These are phyloP conservation scores for Penicillium coffeae DNA, from an alignment of 495 filamentous ascomycete genomes.

Conservation along the genomic window DNA sequence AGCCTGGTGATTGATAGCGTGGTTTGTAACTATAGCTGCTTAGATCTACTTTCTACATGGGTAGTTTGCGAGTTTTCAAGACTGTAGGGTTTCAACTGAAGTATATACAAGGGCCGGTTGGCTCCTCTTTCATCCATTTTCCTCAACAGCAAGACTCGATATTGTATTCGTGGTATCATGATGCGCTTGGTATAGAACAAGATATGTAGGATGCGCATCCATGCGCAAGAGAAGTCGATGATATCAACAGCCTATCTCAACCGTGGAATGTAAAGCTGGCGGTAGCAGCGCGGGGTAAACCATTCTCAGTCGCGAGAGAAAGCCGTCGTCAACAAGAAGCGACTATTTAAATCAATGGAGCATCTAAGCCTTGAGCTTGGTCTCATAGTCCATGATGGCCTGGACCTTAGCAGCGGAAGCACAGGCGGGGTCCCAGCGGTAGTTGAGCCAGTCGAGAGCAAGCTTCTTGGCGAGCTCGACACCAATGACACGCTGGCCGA, in stretches of 20 bases:
- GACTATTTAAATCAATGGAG: neutral
- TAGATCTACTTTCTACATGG: no score
- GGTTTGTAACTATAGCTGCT: no score
- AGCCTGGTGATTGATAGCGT: no score
- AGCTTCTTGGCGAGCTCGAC: constrained; percentile 73
- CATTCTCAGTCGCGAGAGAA: neutral
- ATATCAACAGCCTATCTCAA: neutral
- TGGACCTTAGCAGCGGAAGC: constrained; percentile 71
- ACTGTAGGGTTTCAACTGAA: constrained; percentile 11
- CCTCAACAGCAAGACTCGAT: constrained; percentile 20
- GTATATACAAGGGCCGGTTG: constrained; percentile 10
- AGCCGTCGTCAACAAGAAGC: neutral
- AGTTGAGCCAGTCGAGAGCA: constrained; percentile 77
- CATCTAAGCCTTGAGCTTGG: constrained; percentile 35
- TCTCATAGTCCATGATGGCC: constrained; percentile 71
- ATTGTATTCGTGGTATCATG: constrained; percentile 39
- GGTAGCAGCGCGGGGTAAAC: neutral
- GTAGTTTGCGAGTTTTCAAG: no score
- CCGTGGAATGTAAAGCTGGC: neutral
- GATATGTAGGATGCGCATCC: neutral
- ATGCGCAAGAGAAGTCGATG: neutral
- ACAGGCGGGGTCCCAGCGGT: constrained; percentile 72
- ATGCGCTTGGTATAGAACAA: constrained; percentile 26
- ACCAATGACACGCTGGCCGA: constrained; percentile 81
- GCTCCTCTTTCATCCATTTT: constrained; percentile 19